These are phyloP conservation scores for Oehlia diaphana DNA, from an alignment of 192 early-diverging fungal genomes.

Conservation along the genomic window DNA sequence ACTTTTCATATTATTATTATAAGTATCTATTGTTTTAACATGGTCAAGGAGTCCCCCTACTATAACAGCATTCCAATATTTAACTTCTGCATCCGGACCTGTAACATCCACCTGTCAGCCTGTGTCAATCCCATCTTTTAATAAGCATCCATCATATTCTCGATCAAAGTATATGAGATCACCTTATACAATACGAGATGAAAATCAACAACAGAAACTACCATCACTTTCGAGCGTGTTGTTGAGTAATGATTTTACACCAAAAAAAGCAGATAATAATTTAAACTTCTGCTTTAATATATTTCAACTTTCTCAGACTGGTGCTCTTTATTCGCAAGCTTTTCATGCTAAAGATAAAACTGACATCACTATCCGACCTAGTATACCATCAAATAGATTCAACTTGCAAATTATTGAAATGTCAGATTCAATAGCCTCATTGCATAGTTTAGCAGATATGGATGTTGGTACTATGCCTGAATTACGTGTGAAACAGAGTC, in stretches of 20 bases:
- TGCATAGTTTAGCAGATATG: neutral
- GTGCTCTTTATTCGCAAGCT: conserved; percentile 4
- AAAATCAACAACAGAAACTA: neutral
- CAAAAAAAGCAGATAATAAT: neutral
- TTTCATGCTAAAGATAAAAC: neutral
- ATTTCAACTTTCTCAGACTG: conserved; percentile 20
- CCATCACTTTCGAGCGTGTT: conserved; percentile 7
- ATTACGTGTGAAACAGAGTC: neutral
- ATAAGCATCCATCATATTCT: conserved; percentile 3
- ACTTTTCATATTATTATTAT: neutral
- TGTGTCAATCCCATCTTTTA: conserved; percentile 12
- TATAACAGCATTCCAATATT: conserved; percentile 5
- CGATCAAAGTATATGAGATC: conserved; percentile 4
- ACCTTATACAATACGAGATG: neutral
- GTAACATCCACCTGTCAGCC: neutral
- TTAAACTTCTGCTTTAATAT: neutral
- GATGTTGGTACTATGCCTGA: conserved; percentile 17
- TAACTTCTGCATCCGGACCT: neutral
- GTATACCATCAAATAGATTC: neutral
- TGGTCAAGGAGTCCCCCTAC: conserved; percentile 18
- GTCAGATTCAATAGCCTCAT: neutral
- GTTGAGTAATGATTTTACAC: neutral
- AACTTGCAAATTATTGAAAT: conserved; percentile 10
- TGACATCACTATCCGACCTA: neutral
- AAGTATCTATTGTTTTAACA: conserved; percentile 1